phyloP scores from a whole-genome alignment of 78 protist genomes.

The Speleostelium caveatum region DNA sequence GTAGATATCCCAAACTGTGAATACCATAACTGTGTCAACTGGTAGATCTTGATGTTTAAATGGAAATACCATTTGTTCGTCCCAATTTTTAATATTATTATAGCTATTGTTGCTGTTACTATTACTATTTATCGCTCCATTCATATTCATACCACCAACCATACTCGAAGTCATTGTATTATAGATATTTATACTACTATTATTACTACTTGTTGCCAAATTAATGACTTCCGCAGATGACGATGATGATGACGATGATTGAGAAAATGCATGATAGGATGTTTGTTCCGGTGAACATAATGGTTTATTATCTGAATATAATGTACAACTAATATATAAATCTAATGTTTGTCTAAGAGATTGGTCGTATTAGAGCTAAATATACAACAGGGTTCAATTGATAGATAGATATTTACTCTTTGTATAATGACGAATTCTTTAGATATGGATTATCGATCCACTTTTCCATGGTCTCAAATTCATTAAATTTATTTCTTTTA shows the following conservation, averaged over 20 bases:
- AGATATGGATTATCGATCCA: slow-evolving; percentile 69
- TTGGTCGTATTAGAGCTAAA: background rate
- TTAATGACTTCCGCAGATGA: background rate
- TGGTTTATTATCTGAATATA: slow-evolving; percentile 78
- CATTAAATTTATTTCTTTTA: slow-evolving; percentile 57
- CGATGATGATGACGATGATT: background rate
- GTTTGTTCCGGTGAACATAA: slow-evolving; percentile 75
- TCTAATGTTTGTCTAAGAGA: slow-evolving; percentile 43
- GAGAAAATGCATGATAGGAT: slow-evolving; percentile 26
- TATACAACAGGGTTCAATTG: background rate
- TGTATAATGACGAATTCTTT: slow-evolving; percentile 65
- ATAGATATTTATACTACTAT: background rate
- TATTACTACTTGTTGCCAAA: too few relatives aligned
- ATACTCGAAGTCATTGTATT: background rate
- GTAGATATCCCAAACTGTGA: slow-evolving; percentile 78
- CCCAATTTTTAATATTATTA: slow-evolving; percentile 54
- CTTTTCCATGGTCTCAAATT: slow-evolving; percentile 49
- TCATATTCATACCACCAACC: background rate
- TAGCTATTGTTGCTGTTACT: too few relatives aligned
- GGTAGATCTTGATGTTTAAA: slow-evolving; percentile 81
- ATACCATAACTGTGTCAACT: slow-evolving; percentile 60
- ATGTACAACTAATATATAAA: slow-evolving; percentile 69
- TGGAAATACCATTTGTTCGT: slow-evolving; percentile 59
- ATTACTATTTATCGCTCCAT: background rate
- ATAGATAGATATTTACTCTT: slow-evolving; percentile 15